These are phyloP conservation scores for Huiozyma sinensis DNA, from an alignment of 805 yeast genomes.

Conservation along the genomic window DNA sequence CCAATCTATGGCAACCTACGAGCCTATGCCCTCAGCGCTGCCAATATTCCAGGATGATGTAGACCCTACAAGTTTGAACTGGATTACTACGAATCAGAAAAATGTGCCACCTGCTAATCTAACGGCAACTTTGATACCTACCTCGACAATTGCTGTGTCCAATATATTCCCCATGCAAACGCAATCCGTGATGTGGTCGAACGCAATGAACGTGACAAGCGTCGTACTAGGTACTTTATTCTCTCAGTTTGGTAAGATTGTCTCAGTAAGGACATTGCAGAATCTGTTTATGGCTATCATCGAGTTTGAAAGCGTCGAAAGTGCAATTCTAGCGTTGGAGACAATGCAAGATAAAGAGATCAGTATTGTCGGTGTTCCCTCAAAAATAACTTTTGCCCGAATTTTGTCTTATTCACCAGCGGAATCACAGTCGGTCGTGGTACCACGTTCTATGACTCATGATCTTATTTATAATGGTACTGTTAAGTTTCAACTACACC, in stretches of 20 bases:
- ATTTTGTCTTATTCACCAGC: slow-evolving; percentile 23
- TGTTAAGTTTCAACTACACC: slow-evolving; percentile 20
- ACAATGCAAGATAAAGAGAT: slow-evolving; percentile 73
- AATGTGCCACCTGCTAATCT: slow-evolving; percentile 65
- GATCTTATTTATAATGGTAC: slow-evolving; percentile 26
- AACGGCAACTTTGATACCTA: slow-evolving; percentile 59
- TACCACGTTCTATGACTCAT: slow-evolving; percentile 21
- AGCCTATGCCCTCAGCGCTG: not conserved
- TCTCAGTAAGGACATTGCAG: slow-evolving; percentile 51
- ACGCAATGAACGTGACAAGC: slow-evolving; percentile 33
- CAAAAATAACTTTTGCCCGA: slow-evolving; percentile 78
- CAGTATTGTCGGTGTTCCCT: slow-evolving; percentile 55
- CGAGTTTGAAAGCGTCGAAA: slow-evolving; percentile 60
- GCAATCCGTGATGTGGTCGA: slow-evolving; percentile 41
- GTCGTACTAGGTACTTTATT: slow-evolving; percentile 48
- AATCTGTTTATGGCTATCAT: slow-evolving; percentile 45
- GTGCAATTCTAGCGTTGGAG: slow-evolving; percentile 74
- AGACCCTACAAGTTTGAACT: slow-evolving; percentile 44
- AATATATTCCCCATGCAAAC: slow-evolving; percentile 40
- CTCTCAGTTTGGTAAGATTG: slow-evolving; percentile 48
- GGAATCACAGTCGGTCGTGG: slow-evolving; percentile 1
- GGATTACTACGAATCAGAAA: slow-evolving; percentile 54
- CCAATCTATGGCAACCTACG: slow-evolving; percentile 7
- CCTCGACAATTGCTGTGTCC: slow-evolving; percentile 65
- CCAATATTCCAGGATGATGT: slow-evolving; percentile 39